Percentiles rank a stretch among this genome's conserved stretches.
Evolutionary conservation across 2,329 filamentous ascomycete species (phyloP).

Genomic region (Paramyrothecium roridum): DNA sequence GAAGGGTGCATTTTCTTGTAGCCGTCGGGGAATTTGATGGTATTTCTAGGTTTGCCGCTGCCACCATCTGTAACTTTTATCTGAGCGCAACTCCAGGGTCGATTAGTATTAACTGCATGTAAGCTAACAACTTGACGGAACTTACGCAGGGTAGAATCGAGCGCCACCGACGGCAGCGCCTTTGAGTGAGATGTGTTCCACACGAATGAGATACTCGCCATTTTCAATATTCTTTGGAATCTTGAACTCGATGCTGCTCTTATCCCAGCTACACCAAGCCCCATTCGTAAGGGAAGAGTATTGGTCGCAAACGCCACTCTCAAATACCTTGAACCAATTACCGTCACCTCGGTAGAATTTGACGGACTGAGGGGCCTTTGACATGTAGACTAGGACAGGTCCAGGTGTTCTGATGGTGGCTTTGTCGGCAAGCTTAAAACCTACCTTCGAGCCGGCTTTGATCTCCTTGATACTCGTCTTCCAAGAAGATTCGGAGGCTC

Average conservation of each 20-base stretch:
- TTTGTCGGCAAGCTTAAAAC: too few relatives aligned
- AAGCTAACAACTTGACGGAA: too few relatives aligned
- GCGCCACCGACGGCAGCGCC: not conserved
- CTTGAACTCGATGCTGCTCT: not conserved
- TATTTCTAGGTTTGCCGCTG: constrained; percentile 12
- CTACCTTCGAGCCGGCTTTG: too few relatives aligned
- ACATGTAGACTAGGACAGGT: too few relatives aligned
- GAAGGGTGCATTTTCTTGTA: constrained; percentile 20
- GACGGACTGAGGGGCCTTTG: too few relatives aligned
- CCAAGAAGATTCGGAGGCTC: too few relatives aligned
- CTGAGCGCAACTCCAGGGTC: constrained; percentile 10
- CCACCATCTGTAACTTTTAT: constrained; percentile 14
- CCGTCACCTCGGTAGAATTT: not conserved
- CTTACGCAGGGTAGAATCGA: not conserved
- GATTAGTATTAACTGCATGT: too few relatives aligned
- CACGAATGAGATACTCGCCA: not conserved
- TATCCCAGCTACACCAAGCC: not conserved
- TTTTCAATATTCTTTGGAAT: not conserved
- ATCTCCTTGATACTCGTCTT: too few relatives aligned
- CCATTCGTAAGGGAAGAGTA: not conserved
- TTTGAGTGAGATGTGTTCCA: not conserved
- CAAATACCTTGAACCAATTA: not conserved
- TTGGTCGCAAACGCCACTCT: not conserved
- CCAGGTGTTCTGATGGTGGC: too few relatives aligned
- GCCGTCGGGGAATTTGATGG: constrained; percentile 24